Evolutionary conservation across 495 filamentous ascomycete genomes (phyloP).

Genomic region (Talaromyces proteolyticus): DNA sequence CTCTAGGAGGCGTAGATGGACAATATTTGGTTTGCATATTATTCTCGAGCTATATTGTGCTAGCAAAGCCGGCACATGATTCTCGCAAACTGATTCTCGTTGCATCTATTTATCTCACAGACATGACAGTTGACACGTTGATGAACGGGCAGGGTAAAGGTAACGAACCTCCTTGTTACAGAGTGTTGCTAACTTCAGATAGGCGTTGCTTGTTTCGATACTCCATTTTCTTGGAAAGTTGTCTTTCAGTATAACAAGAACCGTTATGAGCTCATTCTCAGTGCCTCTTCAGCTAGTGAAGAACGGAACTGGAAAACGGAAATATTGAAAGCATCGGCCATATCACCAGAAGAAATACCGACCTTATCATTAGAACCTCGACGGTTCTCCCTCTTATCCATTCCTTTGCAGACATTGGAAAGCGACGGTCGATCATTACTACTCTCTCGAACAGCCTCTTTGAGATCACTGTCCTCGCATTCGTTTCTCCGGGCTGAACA

Average conservation of each 20-base stretch:
- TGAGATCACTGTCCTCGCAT: constrained; percentile 68
- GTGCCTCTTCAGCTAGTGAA: constrained; percentile 78
- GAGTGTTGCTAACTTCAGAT: not conserved
- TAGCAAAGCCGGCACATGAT: constrained; percentile 60
- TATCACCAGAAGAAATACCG: constrained; percentile 17
- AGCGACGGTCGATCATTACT: constrained; percentile 67
- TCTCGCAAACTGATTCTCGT: constrained; percentile 64
- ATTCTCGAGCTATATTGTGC: constrained; percentile 72
- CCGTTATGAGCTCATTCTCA: constrained; percentile 80
- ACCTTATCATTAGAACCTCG: constrained; percentile 19
- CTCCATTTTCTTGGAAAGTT: constrained; percentile 90
- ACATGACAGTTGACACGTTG: constrained; percentile 66
- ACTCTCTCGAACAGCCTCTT: constrained; percentile 69
- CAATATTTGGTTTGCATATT: constrained; percentile 86
- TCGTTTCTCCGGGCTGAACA: constrained; percentile 43
- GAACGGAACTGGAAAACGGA: constrained; percentile 66
- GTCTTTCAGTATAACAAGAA: constrained; percentile 72
- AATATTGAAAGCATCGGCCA: constrained; percentile 25
- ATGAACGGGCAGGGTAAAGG: constrained; percentile 84
- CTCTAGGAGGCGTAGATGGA: constrained; percentile 53
- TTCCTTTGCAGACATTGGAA: constrained; percentile 70
- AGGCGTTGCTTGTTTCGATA: constrained; percentile 84
- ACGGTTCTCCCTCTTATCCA: constrained; percentile 46
- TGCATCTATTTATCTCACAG: constrained; percentile 64
- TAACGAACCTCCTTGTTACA: constrained; percentile 4